Evolutionary conservation across 2,329 filamentous ascomycete genomes (phyloP).

Genomic region (Ascochyta lentis): DNA sequence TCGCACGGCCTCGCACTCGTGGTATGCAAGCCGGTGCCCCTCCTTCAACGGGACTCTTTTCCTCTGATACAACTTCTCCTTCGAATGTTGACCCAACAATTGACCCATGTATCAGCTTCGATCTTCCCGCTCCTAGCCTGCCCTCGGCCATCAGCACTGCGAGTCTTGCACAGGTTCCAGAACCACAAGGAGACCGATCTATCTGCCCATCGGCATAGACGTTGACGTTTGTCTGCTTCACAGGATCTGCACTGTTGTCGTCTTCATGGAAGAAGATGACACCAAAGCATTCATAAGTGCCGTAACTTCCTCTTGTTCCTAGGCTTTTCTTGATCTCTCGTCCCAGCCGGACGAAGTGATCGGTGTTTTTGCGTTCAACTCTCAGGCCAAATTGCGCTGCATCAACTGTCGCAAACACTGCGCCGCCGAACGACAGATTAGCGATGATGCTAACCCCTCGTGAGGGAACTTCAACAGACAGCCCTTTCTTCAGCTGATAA

Average conservation of each 20-base stretch:
- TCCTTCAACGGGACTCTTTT: conserved; percentile 9
- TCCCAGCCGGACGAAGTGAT: conserved; percentile 4
- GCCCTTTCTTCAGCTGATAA: conserved; percentile 2
- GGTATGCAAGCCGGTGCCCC: conserved; percentile 15
- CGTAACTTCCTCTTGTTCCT: conserved; percentile 7
- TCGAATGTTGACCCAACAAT: conserved; percentile 21
- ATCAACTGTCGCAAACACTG: conserved; percentile 13
- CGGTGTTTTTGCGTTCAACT: conserved; percentile 2
- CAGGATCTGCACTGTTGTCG: background rate
- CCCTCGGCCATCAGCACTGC: conserved; percentile 17
- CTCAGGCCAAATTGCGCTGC: conserved; percentile 11
- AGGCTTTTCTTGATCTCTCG: conserved; percentile 15
- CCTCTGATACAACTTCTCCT: conserved; percentile 7
- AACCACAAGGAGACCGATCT: conserved; percentile 19
- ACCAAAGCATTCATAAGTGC: conserved; percentile 14
- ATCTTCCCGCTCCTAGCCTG: conserved; percentile 1
- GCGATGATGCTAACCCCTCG: background rate
- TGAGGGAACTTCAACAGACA: conserved; percentile 1
- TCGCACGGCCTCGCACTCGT: conserved; percentile 14
- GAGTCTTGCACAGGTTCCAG: conserved; percentile 19
- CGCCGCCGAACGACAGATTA: conserved; percentile 10
- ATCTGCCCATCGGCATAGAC: conserved; percentile 20
- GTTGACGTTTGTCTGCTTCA: conserved; percentile 16
- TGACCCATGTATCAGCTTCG: conserved; percentile 22
- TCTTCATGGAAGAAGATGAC: conserved; percentile 18